Base-by-base conservation (phyloP, 495 filamentous ascomycete genomes). In the Hypoxylon crocopeplum region DNA sequence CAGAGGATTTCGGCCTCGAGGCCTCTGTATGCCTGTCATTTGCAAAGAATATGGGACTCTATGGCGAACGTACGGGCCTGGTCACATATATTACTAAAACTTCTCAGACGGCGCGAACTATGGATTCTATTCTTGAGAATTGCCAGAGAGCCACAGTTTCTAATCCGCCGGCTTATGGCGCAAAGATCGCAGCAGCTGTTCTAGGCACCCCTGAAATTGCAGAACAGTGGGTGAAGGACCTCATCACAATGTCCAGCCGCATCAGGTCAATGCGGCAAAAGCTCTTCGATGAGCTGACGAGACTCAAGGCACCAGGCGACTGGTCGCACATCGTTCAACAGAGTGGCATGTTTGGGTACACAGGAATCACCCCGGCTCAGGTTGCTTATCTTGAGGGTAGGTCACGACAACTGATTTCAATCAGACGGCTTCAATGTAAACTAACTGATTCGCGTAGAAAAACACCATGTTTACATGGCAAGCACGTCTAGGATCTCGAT, bases 1-100 rank as follows among this genome's bases (percentile, higher is more conserved):
- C 66, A 1, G 60, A 64, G 6, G 62, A 33, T 19, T 53, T 7
- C 6, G 16, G 6, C 1, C 45, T 82, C 74, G 61, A 80, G 64
- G 75, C 80, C 66, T 78, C 75, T 32, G 76, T 82, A 17, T 77
- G 75, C 6, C 75, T 82, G 64, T 80, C 76, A 25, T 82, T 83
- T 69, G 78, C 81, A 15, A 84, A 84, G 71, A 84, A 79, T 69
- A 78, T 84, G 51, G 81, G 81, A 34, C 73, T 84, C 25, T 84
- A 84, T 59, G 79, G 79, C 36, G 74, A 82, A 71, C 77, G 79
- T 19, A 71, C 77, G 33, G 79, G 80, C 50, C 74, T 12, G 77
- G 79, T 67, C 80, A 82, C 68, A 73, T 79, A 51, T 74, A 78
- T 21, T 68, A 72, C 39, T 69, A 64, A 49, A 64, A 70, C 12